Conservation (phyloP, 176 grass and related monocot genomes). For the Eragrostis nindensis region DNA sequence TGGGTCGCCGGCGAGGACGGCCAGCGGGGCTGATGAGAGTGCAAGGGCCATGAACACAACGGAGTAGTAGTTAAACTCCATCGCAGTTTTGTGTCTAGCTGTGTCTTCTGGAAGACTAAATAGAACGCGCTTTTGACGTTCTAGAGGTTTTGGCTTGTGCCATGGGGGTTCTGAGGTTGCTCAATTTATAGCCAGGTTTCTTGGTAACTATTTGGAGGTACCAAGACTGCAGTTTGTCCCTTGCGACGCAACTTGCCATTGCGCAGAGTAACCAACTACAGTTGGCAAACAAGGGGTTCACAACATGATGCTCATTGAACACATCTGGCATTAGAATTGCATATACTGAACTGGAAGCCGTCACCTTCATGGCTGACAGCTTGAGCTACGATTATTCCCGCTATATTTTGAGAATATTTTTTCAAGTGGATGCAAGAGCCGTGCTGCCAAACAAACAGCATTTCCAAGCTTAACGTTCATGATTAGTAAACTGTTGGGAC, state of each 20-base stretch:
- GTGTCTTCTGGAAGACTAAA: too few relatives aligned
- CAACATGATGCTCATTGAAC: not conserved
- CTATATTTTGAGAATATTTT: too few relatives aligned
- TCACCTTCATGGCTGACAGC: not conserved
- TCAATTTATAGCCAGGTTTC: not conserved
- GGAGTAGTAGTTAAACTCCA: not conserved
- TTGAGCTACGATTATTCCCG: not conserved
- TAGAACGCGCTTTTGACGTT: too few relatives aligned
- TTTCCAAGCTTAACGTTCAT: too few relatives aligned
- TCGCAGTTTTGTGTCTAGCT: not conserved
- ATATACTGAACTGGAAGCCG: not conserved
- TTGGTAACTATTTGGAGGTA: not conserved
- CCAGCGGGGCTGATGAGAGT: not conserved
- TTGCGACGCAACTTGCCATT: not conserved
- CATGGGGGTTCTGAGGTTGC: not conserved
- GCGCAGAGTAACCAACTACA: too few relatives aligned
- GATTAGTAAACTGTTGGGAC: too few relatives aligned
- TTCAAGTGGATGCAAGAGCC: too few relatives aligned
- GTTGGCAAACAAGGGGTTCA: not conserved
- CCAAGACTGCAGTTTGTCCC: conserved; percentile 1
- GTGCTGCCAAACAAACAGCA: too few relatives aligned
- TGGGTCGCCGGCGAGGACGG: not conserved
- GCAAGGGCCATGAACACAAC: not conserved
- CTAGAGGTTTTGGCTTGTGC: not conserved
- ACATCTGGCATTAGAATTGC: not conserved